phyloP scores from a whole-genome alignment of 1,284 basidiomycete species.

The Somion occarium region DNA sequence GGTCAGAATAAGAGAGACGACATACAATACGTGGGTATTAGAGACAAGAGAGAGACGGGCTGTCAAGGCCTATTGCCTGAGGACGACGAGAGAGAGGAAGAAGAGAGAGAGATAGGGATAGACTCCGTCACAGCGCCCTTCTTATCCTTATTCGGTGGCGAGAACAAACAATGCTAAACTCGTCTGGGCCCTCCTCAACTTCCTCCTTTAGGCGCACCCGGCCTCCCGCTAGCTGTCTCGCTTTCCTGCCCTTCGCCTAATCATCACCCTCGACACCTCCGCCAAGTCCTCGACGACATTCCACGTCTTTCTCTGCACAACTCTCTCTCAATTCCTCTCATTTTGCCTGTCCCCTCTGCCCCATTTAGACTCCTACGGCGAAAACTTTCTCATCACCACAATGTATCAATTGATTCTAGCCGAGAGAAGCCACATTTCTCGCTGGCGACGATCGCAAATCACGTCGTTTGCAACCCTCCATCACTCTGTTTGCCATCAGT shows the following conservation, averaged over 20 bases:
- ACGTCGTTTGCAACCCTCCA: conserved; percentile 12
- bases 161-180: conserved; percentile 37
- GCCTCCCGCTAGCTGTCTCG: background rate
- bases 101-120: conserved; percentile 29
- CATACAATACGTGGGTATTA: conserved; percentile 15
- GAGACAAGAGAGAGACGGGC: conserved; percentile 16
- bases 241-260: background rate
- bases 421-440: conserved; percentile 12
- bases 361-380: background rate
- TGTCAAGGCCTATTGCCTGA: conserved; percentile 19
- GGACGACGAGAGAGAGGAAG: conserved; percentile 21
- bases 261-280: background rate
- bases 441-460: conserved; percentile 28
- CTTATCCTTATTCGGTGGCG: conserved; percentile 50
- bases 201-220: conserved; percentile 16
- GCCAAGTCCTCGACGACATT: conserved; percentile 4
- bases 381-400: conserved; percentile 7
- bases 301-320: conserved; percentile 11
- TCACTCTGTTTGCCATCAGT: background rate
- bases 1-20: too few species aligned
- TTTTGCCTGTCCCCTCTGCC: background rate
- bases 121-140: conserved; percentile 30
- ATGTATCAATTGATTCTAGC: conserved; percentile 11
- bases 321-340: conserved; percentile 1
- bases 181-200: conserved; percentile 20